Base-by-base conservation (phyloP, 768 basidiomycete species). In the Hericium erinaceus region DNA sequence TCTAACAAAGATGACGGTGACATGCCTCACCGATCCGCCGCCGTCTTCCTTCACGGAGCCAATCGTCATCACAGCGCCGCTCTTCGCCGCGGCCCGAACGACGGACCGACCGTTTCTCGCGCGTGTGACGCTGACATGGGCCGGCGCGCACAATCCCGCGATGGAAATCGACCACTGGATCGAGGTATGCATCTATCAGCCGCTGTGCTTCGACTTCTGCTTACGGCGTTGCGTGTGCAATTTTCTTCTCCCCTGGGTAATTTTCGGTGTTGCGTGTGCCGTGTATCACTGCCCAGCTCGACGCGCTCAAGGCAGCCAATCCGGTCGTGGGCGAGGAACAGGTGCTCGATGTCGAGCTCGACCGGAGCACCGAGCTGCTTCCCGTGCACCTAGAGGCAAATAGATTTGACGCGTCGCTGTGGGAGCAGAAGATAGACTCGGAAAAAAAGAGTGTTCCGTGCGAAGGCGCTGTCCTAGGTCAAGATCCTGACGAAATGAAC, bases 131-230 rank as follows among this genome's bases (percentile, higher is more conserved):
- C 67, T 79, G 38, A 63, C 67, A 39, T 79, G 75, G 76, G 70
- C 65, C 24, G 75, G 75, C 13, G 65, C 66, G 20, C 71, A 71
- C 52, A 81, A 76, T 60, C 65, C 73, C 11, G 64, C 69, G 1
- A 71, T 72, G 59, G 74, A 74, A 49, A 67, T 80, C 16, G 78
- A 80, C 9, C 79, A 80, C 54, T 81, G 79, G 79, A 72, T 80
- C 7, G 77, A 80, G 63, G 80, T 78, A 62, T 57, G 72, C 67
- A 12, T 51, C 6, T 8, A 33, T 33, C 5, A 33, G 33, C 15
- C 16, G 16, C 16, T 20, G 15, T 18, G n/a, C 15, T n/a, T 46
- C 44, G 15, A 10, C n/a, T n/a, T 46, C 20, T 20, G 7, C 44
- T n/a, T 44, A 15, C 16, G 41, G 41, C 41, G 15, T 15, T 12